Percentiles rank a stretch among this genome's conserved stretches.
Evolutionary conservation across 768 basidiomycete species (phyloP).

Genomic region (Amanita fuliginea): DNA sequence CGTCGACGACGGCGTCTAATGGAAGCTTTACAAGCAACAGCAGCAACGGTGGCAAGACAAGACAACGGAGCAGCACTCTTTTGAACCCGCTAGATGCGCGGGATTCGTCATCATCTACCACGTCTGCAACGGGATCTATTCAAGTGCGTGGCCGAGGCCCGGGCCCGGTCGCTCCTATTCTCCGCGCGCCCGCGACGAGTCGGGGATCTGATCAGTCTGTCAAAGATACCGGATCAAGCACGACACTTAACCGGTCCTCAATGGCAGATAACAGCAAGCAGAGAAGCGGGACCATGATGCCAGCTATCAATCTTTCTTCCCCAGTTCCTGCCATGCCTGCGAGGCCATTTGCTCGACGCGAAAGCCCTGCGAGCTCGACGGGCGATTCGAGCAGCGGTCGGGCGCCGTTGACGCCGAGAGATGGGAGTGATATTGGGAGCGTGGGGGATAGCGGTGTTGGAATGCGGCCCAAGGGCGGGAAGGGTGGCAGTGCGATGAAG

Average conservation of each 20-base stretch:
- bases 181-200: background rate
- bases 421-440: conserved; percentile 55
- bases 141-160: conserved; percentile 7
- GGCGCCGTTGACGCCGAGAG: conserved; percentile 64
- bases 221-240: background rate
- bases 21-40: background rate
- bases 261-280: conserved; percentile 15
- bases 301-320: conserved; percentile 17
- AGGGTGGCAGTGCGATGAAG: conserved; percentile 21
- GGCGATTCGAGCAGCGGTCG: conserved; percentile 76
- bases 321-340: conserved; percentile 17
- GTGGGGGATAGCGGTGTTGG: conserved; percentile 11
- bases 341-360: conserved; percentile 51
- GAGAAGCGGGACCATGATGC: conserved; percentile 30
- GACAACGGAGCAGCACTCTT: conserved; percentile 32
- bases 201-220: background rate
- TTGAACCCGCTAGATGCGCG: conserved; percentile 16
- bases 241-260: conserved; percentile 9
- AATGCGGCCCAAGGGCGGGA: conserved; percentile 10
- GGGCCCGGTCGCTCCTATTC: background rate
- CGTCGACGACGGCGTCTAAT: conserved; percentile 3
- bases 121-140: background rate
- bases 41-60: conserved; percentile 4
- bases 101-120: background rate
- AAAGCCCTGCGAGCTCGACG: conserved; percentile 77